Percentiles rank a stretch among this genome's conserved stretches.
These are phyloP conservation scores for Straminergon stramineum DNA, from an alignment of 225 moss, liverwort and hornwort genomes.

Conservation along the genomic window DNA sequence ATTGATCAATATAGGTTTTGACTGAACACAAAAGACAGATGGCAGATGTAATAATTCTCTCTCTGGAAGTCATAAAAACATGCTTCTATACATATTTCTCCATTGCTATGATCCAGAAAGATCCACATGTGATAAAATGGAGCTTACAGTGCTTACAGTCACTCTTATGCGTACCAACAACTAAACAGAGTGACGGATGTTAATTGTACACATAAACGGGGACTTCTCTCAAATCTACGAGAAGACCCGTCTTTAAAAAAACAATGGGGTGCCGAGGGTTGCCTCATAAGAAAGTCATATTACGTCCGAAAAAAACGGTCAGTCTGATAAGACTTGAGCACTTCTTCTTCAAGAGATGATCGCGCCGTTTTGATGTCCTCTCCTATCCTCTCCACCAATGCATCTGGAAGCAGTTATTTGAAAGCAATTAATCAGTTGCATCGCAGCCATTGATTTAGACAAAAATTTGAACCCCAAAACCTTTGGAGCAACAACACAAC, in stretches of 20 bases:
- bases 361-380: conserved; percentile 25
- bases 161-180: neutral
- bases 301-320: conserved; percentile 35
- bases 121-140: neutral
- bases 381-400: conserved; percentile 36
- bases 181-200: neutral
- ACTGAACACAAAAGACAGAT: neutral
- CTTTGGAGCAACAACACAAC: neutral
- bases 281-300: neutral
- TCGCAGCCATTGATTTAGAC: neutral
- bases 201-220: neutral
- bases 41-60: neutral
- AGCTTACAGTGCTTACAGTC: neutral
- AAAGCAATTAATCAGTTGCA: neutral
- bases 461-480: neutral
- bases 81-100: neutral
- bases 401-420: conserved; percentile 19
- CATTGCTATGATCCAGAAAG: neutral
- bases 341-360: conserved; percentile 31
- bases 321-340: conserved; percentile 35
- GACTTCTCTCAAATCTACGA: neutral
- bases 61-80: neutral
- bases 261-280: neutral
- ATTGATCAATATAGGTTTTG: neutral
- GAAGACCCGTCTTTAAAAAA: neutral